Percentiles rank a stretch among this genome's conserved stretches.
phyloP scores from a whole-genome alignment of 352 stramenopile genomes.

The Phytophthora hibernalis region DNA sequence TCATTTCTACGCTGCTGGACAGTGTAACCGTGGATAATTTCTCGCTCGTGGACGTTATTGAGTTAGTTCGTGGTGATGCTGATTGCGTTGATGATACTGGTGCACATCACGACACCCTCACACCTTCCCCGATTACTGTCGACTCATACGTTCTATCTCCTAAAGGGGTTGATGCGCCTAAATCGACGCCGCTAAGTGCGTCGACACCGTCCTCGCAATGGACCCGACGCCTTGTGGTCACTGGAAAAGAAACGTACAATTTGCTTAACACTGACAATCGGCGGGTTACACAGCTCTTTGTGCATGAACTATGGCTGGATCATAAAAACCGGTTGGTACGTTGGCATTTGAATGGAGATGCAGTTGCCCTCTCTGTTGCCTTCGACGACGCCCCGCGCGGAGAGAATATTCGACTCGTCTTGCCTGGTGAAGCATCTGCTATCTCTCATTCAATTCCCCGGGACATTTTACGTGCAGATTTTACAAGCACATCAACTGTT shows the following conservation, averaged over 20 bases:
- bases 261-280: constrained; percentile 66
- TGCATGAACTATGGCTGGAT: constrained; percentile 87
- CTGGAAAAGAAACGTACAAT: constrained; percentile 85
- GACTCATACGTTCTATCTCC: constrained; percentile 48
- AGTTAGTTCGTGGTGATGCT: constrained; percentile 71
- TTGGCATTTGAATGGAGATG: constrained; percentile 87
- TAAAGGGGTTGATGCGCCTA: constrained; percentile 18
- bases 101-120: constrained; percentile 30
- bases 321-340: constrained; percentile 85
- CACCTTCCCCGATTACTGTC: constrained; percentile 36
- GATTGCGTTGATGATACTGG: constrained; percentile 70
- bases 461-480: constrained; percentile 87
- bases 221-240: constrained; percentile 80
- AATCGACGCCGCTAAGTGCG: constrained; percentile 37
- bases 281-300: constrained; percentile 82
- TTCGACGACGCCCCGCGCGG: constrained; percentile 74
- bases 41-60: constrained; percentile 73
- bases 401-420: constrained; percentile 81
- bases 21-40: constrained; percentile 80
- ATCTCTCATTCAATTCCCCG: constrained; percentile 81
- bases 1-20: constrained; percentile 85
- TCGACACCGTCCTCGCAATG: constrained; percentile 66
- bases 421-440: constrained; percentile 75
- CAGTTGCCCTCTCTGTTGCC: constrained; percentile 79
- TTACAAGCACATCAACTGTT: constrained; percentile 74